Conservation (phyloP, 768 basidiomycete species). For the Hypholoma fasciculare region DNA sequence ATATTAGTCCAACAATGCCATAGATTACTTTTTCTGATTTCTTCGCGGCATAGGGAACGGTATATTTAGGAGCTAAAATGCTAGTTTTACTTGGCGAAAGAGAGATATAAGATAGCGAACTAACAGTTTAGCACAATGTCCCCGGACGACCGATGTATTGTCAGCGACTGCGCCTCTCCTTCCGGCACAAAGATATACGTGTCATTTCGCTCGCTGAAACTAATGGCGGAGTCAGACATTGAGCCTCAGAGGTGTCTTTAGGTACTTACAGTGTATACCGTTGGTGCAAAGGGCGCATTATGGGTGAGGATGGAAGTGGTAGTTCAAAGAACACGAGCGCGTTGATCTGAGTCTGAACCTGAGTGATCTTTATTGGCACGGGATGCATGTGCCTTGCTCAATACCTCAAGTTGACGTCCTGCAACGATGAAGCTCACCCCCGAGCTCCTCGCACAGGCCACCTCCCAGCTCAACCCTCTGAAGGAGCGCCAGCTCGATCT, state of each 20-base stretch:
- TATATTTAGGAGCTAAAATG: slow-evolving; percentile 48
- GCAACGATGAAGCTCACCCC: slow-evolving; percentile 87
- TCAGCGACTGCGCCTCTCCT: slow-evolving; percentile 64
- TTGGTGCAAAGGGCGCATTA: slow-evolving; percentile 71
- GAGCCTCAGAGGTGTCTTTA: neutral
- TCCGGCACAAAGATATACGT: slow-evolving; percentile 80
- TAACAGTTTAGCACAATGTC: slow-evolving; percentile 71
- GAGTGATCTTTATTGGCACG: slow-evolving; percentile 21
- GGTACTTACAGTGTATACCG: slow-evolving; percentile 67
- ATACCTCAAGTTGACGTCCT: slow-evolving; percentile 15
- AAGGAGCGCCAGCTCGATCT: slow-evolving; percentile 93
- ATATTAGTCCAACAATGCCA: slow-evolving; percentile 76
- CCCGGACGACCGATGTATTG: slow-evolving; percentile 72
- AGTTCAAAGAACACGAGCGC: slow-evolving; percentile 20
- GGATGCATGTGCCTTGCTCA: slow-evolving; percentile 9
- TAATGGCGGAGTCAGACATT: slow-evolving; percentile 26
- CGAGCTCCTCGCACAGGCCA: slow-evolving; percentile 83
- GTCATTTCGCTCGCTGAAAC: slow-evolving; percentile 71
- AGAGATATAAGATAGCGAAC: slow-evolving; percentile 20
- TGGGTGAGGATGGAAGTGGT: slow-evolving; percentile 4
- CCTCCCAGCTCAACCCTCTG: slow-evolving; percentile 76
- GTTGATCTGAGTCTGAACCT: slow-evolving; percentile 44
- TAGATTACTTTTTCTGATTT: slow-evolving; percentile 68
- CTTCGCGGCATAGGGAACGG: slow-evolving; percentile 52
- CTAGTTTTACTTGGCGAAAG: neutral